A percentile compares a stretch with the other conserved stretches of the same genome.
Evolutionary conservation across 2,329 filamentous ascomycete genomes (phyloP).

Genomic region (Chaetomium olivaceum): DNA sequence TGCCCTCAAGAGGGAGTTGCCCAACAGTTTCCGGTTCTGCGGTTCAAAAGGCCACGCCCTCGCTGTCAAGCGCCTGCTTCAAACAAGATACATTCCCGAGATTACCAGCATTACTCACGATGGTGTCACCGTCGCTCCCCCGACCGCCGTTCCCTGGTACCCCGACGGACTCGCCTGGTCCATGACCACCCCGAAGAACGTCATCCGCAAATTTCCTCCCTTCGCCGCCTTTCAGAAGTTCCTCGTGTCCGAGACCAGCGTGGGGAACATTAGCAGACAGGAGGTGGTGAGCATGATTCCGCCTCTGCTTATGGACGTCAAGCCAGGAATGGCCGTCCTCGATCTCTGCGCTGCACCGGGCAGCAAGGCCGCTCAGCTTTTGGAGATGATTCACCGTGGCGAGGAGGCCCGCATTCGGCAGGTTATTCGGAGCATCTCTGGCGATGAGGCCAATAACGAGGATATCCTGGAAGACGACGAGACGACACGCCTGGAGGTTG

Average conservation of each 20-base stretch:
- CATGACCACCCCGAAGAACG: slow-evolving; percentile 97
- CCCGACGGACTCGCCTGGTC: slow-evolving; percentile 93
- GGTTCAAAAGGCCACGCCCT: slow-evolving; percentile 95
- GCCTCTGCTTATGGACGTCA: slow-evolving; percentile 86
- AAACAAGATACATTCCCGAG: slow-evolving; percentile 85
- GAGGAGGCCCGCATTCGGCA: slow-evolving; percentile 84
- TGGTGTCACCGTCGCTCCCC: slow-evolving; percentile 77
- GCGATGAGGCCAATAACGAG: slow-evolving; percentile 57
- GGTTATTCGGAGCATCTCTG: slow-evolving; percentile 64
- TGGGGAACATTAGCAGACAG: slow-evolving; percentile 96
- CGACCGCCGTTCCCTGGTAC: slow-evolving; percentile 84
- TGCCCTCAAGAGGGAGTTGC: slow-evolving; percentile 77
- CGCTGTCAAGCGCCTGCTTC: slow-evolving; percentile 83
- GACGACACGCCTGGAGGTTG: slow-evolving; percentile 56
- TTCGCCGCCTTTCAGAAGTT: slow-evolving; percentile 98
- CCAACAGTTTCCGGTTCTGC: slow-evolving; percentile 97
- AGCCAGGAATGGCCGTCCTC: slow-evolving; percentile 87
- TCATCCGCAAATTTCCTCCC: slow-evolving; percentile 88
- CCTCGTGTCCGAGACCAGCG: slow-evolving; percentile 92
- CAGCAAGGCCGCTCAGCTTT: slow-evolving; percentile 92
- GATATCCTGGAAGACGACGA: slow-evolving; percentile 47
- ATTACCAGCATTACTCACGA: slow-evolving; percentile 85
- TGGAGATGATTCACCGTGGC: slow-evolving; percentile 90
- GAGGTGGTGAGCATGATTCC: slow-evolving; percentile 99
- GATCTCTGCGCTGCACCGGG: slow-evolving; percentile 97